A percentile compares a stretch with the other conserved stretches of the same genome.
phyloP scores from a whole-genome alignment of 2,329 filamentous ascomycete species.

The Cercospora sp. region DNA sequence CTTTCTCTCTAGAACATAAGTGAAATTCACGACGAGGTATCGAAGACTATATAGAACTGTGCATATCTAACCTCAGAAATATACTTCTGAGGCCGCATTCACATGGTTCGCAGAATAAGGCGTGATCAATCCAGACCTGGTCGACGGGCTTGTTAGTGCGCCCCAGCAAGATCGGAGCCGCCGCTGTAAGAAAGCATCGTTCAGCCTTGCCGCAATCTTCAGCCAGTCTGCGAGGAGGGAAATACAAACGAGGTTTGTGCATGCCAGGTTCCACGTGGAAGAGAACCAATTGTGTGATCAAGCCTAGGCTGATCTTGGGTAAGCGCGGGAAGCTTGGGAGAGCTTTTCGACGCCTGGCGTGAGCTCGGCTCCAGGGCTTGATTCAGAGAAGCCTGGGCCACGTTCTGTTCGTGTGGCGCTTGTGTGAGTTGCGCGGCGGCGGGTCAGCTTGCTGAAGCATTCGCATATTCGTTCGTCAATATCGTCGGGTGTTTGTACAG shows the following conservation, averaged over 20 bases:
- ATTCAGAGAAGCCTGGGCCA: slow-evolving; percentile 8
- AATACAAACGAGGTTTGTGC: slow-evolving; percentile 1
- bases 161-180: slow-evolving; percentile 3
- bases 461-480: neutral
- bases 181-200: neutral
- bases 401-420: neutral
- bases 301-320: slow-evolving; percentile 4
- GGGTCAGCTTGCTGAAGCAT: neutral
- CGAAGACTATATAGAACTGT: neutral
- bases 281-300: neutral
- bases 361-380: slow-evolving; percentile 12
- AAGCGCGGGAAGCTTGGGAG: slow-evolving; percentile 5
- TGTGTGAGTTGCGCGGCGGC: neutral
- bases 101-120: slow-evolving; percentile 11
- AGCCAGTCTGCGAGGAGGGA: slow-evolving; percentile 9
- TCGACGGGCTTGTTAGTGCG: slow-evolving; percentile 1
- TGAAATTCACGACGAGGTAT: neutral
- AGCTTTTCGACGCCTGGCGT: slow-evolving; percentile 6
- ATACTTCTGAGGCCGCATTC: neutral
- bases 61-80: neutral
- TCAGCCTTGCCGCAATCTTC: slow-evolving; percentile 1
- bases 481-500: neutral
- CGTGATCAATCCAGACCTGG: slow-evolving; percentile 12
- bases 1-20: neutral
- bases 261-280: slow-evolving; percentile 7